Evolutionary conservation across 495 filamentous ascomycete genomes (phyloP).

Genomic region (Penicillium chermesinum): DNA sequence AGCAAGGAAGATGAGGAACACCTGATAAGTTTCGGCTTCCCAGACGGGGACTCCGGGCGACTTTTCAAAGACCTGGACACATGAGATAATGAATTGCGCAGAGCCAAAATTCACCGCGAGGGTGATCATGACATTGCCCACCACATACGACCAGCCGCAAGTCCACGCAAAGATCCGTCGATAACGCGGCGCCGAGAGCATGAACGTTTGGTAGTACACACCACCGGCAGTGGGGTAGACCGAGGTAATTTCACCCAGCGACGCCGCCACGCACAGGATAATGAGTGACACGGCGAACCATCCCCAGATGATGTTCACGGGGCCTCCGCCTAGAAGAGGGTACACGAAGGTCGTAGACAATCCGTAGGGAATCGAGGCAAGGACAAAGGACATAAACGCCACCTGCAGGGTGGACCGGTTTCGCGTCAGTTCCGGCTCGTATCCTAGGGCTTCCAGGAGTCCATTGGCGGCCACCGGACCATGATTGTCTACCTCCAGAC

Average conservation of each 20-base stretch:
- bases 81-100: constrained; percentile 20
- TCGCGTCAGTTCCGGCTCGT: constrained; percentile 49
- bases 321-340: constrained; percentile 53
- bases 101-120: constrained; percentile 32
- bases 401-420: constrained; percentile 42
- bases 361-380: constrained; percentile 53
- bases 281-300: constrained; percentile 58
- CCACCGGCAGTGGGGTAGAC: constrained; percentile 61
- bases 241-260: constrained; percentile 61
- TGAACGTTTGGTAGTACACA: constrained; percentile 64
- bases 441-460: constrained; percentile 39
- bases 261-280: constrained; percentile 58
- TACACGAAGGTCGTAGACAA: constrained; percentile 59
- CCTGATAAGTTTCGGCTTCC: constrained; percentile 31
- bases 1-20: constrained; percentile 51
- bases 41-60: constrained; percentile 27
- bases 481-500: constrained; percentile 6
- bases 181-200: constrained; percentile 44
- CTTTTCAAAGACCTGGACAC: constrained; percentile 31
- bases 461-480: constrained; percentile 17
- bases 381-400: constrained; percentile 36
- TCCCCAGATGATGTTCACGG: constrained; percentile 59
- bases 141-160: constrained; percentile 64
- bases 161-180: constrained; percentile 56
- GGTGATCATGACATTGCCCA: constrained; percentile 53